phyloP scores from a whole-genome alignment of 139 green algal species.

The Coelastrella sp. region DNA sequence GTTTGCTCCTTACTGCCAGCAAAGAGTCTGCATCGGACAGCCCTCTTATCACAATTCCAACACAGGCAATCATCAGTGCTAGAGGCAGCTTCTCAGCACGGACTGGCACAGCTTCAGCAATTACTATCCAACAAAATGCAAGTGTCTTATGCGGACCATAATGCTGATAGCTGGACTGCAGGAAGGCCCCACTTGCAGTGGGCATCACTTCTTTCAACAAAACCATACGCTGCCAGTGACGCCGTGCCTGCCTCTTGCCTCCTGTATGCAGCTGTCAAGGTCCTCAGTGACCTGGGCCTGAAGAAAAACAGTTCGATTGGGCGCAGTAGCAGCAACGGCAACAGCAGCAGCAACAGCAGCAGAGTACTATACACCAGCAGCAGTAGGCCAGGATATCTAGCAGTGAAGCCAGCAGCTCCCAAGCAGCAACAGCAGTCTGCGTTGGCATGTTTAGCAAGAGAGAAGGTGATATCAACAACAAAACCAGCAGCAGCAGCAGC shows the following conservation, averaged over 20 bases:
- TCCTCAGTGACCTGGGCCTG: constrained; percentile 10
- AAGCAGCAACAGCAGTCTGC: background rate
- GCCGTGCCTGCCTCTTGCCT: background rate
- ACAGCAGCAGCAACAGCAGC: background rate
- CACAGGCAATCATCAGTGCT: no score
- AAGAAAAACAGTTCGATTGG: background rate
- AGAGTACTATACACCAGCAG: background rate
- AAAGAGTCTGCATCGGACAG: no score
- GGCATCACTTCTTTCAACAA: background rate
- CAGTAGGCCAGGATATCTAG: background rate
- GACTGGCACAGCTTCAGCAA: background rate
- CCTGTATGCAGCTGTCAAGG: constrained; percentile 8
- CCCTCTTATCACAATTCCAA: no score
- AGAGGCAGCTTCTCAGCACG: no score
- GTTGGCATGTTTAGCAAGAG: background rate
- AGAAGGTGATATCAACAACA: background rate
- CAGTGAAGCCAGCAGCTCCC: background rate
- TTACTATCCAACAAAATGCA: background rate
- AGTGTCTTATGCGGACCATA: no score
- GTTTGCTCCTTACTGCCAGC: no score
- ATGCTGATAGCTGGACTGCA: background rate
- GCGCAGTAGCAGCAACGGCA: background rate
- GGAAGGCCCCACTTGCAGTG: background rate
- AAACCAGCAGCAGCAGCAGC: constrained; percentile 5
- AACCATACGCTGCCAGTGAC: background rate